Evolutionary conservation across 148 eudicot genomes (phyloP).

Genomic region (Vaccinium myrtillus): DNA sequence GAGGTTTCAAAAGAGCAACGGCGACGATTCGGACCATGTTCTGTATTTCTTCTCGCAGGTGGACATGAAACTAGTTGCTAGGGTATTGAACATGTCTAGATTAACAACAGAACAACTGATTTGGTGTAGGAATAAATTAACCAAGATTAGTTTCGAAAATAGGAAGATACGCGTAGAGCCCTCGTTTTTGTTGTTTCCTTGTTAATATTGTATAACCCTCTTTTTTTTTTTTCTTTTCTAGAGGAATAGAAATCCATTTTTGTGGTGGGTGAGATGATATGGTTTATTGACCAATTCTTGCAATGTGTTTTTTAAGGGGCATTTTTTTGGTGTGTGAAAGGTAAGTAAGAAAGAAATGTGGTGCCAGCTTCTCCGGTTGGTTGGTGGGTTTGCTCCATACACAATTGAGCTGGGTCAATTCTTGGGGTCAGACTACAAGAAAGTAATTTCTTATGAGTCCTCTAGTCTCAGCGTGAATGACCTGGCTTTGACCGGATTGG

Average conservation of each 20-base stretch:
- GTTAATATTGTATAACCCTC: conserved; percentile 21
- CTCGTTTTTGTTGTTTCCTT: conserved; percentile 84
- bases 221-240: not conserved
- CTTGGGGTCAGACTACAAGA: too few relatives aligned
- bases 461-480: too few relatives aligned
- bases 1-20: conserved; percentile 40
- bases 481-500: too few relatives aligned
- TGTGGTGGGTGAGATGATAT: not conserved
- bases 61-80: conserved; percentile 66
- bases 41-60: conserved; percentile 79
- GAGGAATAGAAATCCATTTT: conserved; percentile 1
- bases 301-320: not conserved
- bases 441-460: too few relatives aligned
- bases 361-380: too few relatives aligned
- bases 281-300: not conserved
- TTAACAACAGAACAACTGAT: conserved; percentile 72
- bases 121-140: conserved; percentile 78
- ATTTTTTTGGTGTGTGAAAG: not conserved
- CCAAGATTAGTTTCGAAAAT: conserved; percentile 50
- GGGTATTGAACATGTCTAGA: conserved; percentile 76
- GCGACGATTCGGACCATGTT: conserved; percentile 51
- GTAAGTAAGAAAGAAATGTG: not conserved
- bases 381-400: too few relatives aligned
- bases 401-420: too few relatives aligned
- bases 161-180: conserved; percentile 61